Evolutionary conservation across 495 filamentous ascomycete species (phyloP).

Genomic region (Staphylotrichum longicolle): DNA sequence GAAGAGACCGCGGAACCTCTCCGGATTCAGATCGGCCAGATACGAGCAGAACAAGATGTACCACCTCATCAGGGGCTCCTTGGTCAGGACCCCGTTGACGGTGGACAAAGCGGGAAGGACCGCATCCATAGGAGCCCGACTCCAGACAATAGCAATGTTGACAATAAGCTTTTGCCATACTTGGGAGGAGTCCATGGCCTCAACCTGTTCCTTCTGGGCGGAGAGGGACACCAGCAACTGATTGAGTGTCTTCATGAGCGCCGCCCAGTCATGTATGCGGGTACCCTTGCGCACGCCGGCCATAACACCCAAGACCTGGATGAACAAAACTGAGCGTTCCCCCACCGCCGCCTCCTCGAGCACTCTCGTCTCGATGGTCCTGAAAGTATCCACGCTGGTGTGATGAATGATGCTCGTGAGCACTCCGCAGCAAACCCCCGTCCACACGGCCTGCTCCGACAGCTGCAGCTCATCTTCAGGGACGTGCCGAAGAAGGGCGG

Average conservation of each 20-base stretch:
- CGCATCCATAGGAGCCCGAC: conserved; percentile 75
- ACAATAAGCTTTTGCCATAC: conserved; percentile 57
- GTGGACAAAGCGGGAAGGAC: conserved; percentile 64
- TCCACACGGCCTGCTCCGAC: conserved; percentile 46
- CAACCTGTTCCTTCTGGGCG: conserved; percentile 33
- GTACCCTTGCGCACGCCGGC: conserved; percentile 73
- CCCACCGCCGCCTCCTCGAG: conserved; percentile 45
- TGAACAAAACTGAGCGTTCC: conserved; percentile 50
- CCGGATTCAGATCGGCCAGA: conserved; percentile 66
- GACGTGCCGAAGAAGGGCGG: conserved; percentile 55
- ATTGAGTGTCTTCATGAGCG: conserved; percentile 57
- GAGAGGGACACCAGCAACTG: conserved; percentile 51
- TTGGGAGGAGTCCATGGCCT: conserved; percentile 43
- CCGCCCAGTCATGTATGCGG: conserved; percentile 70
- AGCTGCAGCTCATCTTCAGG: conserved; percentile 49
- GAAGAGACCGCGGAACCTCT: conserved; percentile 74
- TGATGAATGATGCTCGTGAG: conserved; percentile 80
- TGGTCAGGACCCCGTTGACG: conserved; percentile 62
- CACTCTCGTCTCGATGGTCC: conserved; percentile 56
- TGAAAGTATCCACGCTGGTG: conserved; percentile 66
- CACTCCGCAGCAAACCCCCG: conserved; percentile 69
- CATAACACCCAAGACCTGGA: conserved; percentile 63
- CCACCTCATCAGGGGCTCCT: conserved; percentile 58
- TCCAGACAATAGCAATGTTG: conserved; percentile 66
- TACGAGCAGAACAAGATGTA: conserved; percentile 85